Percentiles rank a stretch among this genome's conserved stretches.
These are phyloP conservation scores for Aspergillus diversus DNA, from an alignment of 495 filamentous ascomycete genomes.

Conservation along the genomic window DNA sequence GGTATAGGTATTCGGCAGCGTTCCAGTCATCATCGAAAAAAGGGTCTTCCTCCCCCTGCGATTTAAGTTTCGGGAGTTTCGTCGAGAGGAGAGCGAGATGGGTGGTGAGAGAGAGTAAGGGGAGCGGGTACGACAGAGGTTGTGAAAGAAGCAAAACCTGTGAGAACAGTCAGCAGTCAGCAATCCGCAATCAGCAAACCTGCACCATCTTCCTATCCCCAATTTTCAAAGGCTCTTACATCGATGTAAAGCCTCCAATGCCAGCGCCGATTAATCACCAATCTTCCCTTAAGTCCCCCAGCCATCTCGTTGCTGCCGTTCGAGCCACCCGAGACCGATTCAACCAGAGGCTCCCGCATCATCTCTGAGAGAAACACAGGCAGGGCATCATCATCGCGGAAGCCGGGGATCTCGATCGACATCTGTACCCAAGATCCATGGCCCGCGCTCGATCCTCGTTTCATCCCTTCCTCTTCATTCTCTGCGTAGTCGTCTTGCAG, in stretches of 20 bases:
- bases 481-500: slow-evolving; percentile 33
- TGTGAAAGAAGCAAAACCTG: slow-evolving; percentile 93
- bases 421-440: slow-evolving; percentile 75
- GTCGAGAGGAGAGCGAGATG: slow-evolving; percentile 94
- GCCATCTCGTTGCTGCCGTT: slow-evolving; percentile 40
- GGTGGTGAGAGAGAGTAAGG: slow-evolving; percentile 87
- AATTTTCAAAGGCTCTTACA: slow-evolving; percentile 56
- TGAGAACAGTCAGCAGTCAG: neutral
- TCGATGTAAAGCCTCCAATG: slow-evolving; percentile 98
- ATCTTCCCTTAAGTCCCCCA: slow-evolving; percentile 66
- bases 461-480: slow-evolving; percentile 31
- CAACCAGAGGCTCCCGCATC: slow-evolving; percentile 85
- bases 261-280: slow-evolving; percentile 85
- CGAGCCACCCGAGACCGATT: slow-evolving; percentile 38
- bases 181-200: too few species aligned
- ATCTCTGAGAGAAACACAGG: slow-evolving; percentile 85
- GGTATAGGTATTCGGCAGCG: slow-evolving; percentile 75
- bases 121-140: slow-evolving; percentile 87
- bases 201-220: too few species aligned
- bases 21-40: slow-evolving; percentile 99
- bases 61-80: slow-evolving; percentile 79
- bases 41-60: slow-evolving; percentile 88
- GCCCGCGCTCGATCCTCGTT: slow-evolving; percentile 37
- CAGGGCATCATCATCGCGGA: slow-evolving; percentile 86
- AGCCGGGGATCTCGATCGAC: slow-evolving; percentile 82